Conservation (phyloP, 2,329 filamentous ascomycete species). For the Colletotrichum sp. region DNA sequence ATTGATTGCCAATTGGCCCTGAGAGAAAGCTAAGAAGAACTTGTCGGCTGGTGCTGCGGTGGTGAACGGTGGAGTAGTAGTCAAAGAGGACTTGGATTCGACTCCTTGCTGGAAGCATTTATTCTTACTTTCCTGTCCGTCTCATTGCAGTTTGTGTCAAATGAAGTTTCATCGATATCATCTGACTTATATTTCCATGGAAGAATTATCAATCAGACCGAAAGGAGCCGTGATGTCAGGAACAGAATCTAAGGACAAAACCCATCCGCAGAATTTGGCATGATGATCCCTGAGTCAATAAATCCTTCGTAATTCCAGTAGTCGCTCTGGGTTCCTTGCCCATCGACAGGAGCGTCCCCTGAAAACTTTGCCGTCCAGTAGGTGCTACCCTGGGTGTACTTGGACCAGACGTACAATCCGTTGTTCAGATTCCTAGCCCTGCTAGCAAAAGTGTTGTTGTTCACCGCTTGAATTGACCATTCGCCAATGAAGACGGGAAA, state of each 20-base stretch:
- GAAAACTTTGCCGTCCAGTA: background rate
- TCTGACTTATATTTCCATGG: background rate
- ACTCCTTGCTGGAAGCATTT: background rate
- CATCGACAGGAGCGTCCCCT: background rate
- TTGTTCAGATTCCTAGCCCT: background rate
- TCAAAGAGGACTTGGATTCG: background rate
- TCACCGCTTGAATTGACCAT: background rate
- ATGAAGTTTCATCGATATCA: background rate
- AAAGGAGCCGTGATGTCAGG: background rate
- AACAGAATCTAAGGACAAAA: background rate
- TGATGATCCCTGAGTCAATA: background rate
- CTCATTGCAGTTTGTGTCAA: background rate
- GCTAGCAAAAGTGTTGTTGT: background rate
- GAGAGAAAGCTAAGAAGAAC: background rate
- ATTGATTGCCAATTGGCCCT: background rate
- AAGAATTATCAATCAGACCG: background rate
- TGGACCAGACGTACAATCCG: background rate
- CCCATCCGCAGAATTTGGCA: background rate
- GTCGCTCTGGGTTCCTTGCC: background rate
- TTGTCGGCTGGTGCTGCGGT: background rate
- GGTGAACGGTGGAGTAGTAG: background rate
- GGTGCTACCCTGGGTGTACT: background rate
- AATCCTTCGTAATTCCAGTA: slow-evolving; percentile 1
- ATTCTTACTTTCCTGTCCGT: background rate
- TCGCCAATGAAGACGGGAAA: background rate